Conservation (phyloP, 257 asterid species). For the Euphrasia confusa region DNA sequence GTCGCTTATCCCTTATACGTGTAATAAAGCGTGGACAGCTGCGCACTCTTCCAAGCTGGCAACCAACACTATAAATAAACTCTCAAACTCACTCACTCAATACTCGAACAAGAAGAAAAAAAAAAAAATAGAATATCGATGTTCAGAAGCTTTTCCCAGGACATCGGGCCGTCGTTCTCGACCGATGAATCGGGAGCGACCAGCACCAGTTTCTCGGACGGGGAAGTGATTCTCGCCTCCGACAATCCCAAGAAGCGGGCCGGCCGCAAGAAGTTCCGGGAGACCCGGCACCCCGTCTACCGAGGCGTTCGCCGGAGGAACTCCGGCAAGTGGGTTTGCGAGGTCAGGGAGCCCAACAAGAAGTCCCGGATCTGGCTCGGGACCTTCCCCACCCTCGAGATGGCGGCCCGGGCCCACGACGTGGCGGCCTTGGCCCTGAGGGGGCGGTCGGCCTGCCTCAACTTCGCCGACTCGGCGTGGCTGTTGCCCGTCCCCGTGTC, state of each 20-base stretch:
- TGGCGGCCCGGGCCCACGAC: constrained; percentile 26
- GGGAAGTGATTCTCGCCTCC: constrained; percentile 36
- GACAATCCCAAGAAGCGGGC: constrained; percentile 45
- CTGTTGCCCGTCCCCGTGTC: constrained; percentile 41
- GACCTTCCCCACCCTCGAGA: constrained; percentile 50
- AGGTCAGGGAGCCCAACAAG: constrained; percentile 46
- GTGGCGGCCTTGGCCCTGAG: constrained; percentile 61
- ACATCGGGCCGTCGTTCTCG: too few species aligned
- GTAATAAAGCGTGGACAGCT: too few species aligned
- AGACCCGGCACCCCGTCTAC: constrained; percentile 58
- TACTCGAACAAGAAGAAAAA: too few species aligned
- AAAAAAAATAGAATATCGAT: too few species aligned
- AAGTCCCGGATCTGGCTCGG: constrained; percentile 44
- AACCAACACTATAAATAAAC: too few species aligned
- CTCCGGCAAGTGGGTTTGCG: constrained; percentile 63
- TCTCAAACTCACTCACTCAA: too few species aligned
- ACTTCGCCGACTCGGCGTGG: constrained; percentile 68
- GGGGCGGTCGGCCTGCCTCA: constrained; percentile 47
- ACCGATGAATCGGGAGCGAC: too few species aligned
- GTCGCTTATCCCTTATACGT: too few species aligned
- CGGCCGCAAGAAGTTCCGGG: constrained; percentile 51
- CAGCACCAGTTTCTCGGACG: constrained; percentile 21
- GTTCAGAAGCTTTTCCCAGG: too few species aligned
- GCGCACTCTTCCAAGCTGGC: too few species aligned
- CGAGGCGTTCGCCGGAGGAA: constrained; percentile 47